A percentile compares a stretch with the other conserved stretches of the same genome.
These are phyloP conservation scores for Skeletonema grethae DNA, from an alignment of 108 stramenopile genomes.

Conservation along the genomic window DNA sequence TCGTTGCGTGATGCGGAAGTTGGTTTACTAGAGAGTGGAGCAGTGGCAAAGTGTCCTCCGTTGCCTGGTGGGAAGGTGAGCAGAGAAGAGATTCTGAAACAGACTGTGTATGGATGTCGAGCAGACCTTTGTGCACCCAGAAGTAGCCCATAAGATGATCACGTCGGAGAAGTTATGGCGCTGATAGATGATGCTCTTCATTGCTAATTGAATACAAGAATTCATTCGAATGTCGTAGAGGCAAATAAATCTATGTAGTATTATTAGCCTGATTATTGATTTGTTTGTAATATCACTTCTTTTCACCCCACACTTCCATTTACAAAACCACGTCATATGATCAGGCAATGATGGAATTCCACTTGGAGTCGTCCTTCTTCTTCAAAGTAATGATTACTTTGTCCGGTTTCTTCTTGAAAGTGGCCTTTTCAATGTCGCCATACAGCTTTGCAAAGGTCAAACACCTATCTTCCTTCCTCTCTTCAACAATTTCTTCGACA, in stretches of 20 bases:
- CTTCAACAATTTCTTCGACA: conserved; percentile 5
- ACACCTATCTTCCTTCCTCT: conserved; percentile 41
- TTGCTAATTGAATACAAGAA: conserved; percentile 3
- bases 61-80: conserved; percentile 68
- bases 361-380: conserved; percentile 56
- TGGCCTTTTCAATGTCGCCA: conserved; percentile 60
- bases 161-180: neutral
- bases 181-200: neutral
- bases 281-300: neutral
- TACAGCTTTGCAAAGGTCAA: conserved; percentile 70
- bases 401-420: conserved; percentile 64
- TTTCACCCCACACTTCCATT: neutral
- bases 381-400: conserved; percentile 66
- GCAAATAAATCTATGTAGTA: conserved; percentile 4
- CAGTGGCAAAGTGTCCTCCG: conserved; percentile 73
- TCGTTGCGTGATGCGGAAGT: conserved; percentile 79
- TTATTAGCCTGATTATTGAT: conserved; percentile 1
- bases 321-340: neutral
- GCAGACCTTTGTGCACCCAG: conserved; percentile 63
- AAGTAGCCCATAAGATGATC: conserved; percentile 25
- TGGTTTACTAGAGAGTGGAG: conserved; percentile 74
- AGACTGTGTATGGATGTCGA: conserved; percentile 73
- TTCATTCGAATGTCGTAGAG: neutral
- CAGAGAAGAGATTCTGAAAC: conserved; percentile 72
- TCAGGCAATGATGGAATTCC: conserved; percentile 61